These are phyloP conservation scores for Trichoderma gamsii DNA, from an alignment of 495 filamentous ascomycete genomes.

Conservation along the genomic window DNA sequence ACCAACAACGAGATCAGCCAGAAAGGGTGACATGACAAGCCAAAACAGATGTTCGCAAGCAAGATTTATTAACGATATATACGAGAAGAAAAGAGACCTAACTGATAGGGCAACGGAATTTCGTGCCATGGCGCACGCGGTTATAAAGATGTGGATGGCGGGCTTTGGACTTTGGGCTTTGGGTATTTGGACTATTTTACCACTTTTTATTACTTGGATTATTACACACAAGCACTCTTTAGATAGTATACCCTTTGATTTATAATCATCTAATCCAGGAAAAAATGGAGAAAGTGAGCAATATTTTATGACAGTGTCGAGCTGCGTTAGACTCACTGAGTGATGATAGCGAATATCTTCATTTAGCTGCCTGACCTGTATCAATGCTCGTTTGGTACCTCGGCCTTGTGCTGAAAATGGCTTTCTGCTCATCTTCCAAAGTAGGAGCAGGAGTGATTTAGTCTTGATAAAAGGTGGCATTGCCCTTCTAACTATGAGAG, in stretches of 20 bases:
- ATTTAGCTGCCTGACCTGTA: not conserved
- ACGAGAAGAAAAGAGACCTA: not conserved
- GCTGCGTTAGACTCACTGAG: too few relatives aligned
- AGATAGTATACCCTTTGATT: conserved; percentile 11
- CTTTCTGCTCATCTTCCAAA: too few relatives aligned
- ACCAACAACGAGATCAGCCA: not conserved
- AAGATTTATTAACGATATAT: not conserved
- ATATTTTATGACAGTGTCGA: too few relatives aligned
- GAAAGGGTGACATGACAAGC: not conserved
- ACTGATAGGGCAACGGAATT: not conserved
- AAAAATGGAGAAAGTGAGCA: too few relatives aligned
- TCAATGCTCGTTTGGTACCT: too few relatives aligned
- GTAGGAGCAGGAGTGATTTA: too few relatives aligned
- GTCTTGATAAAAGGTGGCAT: too few relatives aligned
- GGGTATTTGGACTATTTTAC: not conserved
- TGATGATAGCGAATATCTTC: not conserved
- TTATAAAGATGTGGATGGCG: not conserved
- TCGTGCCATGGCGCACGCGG: not conserved
- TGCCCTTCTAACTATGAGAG: too few relatives aligned
- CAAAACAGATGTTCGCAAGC: not conserved
- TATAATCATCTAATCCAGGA: not conserved
- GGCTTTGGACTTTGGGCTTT: not conserved
- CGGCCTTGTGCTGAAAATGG: too few relatives aligned
- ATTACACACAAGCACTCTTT: not conserved
- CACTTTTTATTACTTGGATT: not conserved